phyloP scores from a whole-genome alignment of 768 basidiomycete genomes.

The Tulasnella sp. region DNA sequence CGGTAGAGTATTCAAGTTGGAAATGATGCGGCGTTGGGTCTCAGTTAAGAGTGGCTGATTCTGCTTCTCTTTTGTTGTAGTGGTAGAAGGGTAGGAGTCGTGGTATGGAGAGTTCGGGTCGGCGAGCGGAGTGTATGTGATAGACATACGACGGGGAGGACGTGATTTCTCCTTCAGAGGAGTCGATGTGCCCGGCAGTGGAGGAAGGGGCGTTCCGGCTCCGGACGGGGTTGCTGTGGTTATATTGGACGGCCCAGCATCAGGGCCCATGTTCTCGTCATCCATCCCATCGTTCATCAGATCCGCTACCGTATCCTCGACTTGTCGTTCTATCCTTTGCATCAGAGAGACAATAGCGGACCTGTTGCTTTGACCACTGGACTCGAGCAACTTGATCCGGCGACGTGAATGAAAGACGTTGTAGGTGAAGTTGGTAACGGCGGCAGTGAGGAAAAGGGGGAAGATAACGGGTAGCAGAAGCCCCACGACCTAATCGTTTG shows the following conservation, averaged over 20 bases:
- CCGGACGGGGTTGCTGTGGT: neutral
- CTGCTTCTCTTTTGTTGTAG: constrained; percentile 9
- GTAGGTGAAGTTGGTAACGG: constrained; percentile 38
- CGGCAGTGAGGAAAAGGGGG: constrained; percentile 51
- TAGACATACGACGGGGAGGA: neutral
- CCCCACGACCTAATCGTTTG: constrained; percentile 48
- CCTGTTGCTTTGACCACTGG: constrained; percentile 39
- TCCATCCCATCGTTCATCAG: constrained; percentile 46
- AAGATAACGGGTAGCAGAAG: constrained; percentile 60
- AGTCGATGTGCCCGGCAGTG: constrained; percentile 18
- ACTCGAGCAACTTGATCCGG: constrained; percentile 64
- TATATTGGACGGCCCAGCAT: constrained; percentile 31
- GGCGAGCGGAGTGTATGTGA: constrained; percentile 11
- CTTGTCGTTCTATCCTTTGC: constrained; percentile 38
- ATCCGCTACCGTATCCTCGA: constrained; percentile 57
- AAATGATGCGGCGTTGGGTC: constrained; percentile 55
- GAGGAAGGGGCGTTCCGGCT: neutral
- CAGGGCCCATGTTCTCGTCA: constrained; percentile 28
- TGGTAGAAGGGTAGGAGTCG: neutral
- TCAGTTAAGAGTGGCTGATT: constrained; percentile 46
- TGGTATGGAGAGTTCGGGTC: constrained; percentile 20
- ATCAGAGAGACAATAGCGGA: constrained; percentile 16
- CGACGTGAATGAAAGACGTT: constrained; percentile 47
- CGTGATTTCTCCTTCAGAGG: constrained; percentile 25
- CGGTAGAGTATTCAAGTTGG: constrained; percentile 63